Evolutionary conservation across 371 early-diverging fungal species (phyloP).

Genomic region (Zychaea mexicana): DNA sequence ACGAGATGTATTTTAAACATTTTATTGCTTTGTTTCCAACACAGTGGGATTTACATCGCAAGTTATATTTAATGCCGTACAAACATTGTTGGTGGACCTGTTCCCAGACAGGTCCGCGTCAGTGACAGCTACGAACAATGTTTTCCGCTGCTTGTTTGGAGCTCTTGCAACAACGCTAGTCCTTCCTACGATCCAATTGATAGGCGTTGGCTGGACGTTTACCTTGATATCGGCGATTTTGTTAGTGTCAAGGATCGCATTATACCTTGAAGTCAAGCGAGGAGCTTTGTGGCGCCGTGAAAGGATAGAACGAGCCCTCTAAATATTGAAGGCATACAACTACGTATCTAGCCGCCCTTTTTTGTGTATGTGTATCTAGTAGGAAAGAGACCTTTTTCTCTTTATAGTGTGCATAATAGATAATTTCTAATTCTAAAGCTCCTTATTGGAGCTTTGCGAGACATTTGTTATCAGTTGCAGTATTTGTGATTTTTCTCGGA

Average conservation of each 20-base stretch:
- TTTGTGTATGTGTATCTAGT: no score
- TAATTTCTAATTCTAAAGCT: no score
- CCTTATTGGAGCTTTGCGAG: no score
- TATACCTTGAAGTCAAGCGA: constrained; percentile 26
- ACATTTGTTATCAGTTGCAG: no score
- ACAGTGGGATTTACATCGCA: constrained; percentile 35
- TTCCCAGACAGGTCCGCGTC: constrained; percentile 45
- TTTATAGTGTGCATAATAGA: no score
- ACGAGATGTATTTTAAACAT: not conserved
- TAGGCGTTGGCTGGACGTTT: constrained; percentile 46
- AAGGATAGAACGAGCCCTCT: constrained; percentile 7
- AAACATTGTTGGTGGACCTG: constrained; percentile 44
- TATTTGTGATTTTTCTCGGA: no score
- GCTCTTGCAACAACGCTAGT: constrained; percentile 29
- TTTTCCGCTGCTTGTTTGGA: constrained; percentile 39
- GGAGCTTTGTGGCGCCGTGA: constrained; percentile 39
- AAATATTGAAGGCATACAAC: no score
- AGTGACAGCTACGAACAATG: constrained; percentile 42
- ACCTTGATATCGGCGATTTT: constrained; percentile 29
- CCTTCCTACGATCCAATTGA: constrained; percentile 23
- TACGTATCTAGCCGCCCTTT: no score
- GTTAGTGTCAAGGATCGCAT: constrained; percentile 26
- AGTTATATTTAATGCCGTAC: constrained; percentile 35
- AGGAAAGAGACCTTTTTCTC: no score
- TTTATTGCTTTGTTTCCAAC: not conserved